Percentiles rank a stretch among this genome's conserved stretches.
phyloP scores from a whole-genome alignment of 148 eudicot species.

The Suaeda aralocaspica region DNA sequence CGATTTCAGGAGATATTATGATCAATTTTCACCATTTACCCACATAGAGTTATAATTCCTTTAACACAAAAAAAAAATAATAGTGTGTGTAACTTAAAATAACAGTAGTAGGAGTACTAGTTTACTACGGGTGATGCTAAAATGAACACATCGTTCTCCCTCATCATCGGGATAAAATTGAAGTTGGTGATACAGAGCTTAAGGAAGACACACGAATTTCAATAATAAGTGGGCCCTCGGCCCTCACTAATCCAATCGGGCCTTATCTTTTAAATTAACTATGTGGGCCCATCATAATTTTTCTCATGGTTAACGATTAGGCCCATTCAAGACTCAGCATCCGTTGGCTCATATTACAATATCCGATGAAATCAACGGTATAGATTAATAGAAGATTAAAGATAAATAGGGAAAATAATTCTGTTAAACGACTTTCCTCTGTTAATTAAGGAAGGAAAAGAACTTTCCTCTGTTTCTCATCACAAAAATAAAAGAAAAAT shows the following conservation, averaged over 20 bases:
- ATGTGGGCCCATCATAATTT: background rate
- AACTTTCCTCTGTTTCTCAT: too few species aligned
- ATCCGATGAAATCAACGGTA: background rate
- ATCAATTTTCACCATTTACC: too few species aligned
- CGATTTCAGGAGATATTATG: too few species aligned
- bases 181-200: background rate
- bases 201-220: conserved; percentile 13
- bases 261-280: background rate
- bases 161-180: background rate
- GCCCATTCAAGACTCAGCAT: background rate
- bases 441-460: too few species aligned
- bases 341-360: background rate
- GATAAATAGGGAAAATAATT: too few species aligned
- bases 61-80: too few species aligned
- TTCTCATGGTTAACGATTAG: background rate
- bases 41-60: too few species aligned
- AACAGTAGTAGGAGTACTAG: too few species aligned
- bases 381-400: background rate
- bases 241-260: background rate
- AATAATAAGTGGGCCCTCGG: conserved; percentile 7
- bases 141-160: conserved; percentile 2
- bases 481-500: conserved; percentile 10
- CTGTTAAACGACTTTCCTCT: too few species aligned
- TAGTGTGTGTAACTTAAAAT: too few species aligned
- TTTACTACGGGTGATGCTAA: conserved; percentile 15